Conservation (phyloP, 768 basidiomycete genomes). For the Filobasidium floriforme region DNA sequence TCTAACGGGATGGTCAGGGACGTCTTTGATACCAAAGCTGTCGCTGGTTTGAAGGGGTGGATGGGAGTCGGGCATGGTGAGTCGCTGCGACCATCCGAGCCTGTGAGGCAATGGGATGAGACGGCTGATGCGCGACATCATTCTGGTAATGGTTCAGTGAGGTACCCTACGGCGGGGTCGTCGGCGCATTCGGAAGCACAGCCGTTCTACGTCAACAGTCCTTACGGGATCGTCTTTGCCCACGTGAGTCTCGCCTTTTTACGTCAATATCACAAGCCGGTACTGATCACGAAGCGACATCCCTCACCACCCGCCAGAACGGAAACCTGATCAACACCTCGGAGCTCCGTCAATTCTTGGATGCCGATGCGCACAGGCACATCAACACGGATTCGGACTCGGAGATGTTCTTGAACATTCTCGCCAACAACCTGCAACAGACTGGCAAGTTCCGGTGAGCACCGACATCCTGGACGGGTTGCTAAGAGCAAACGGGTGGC, state of each 20-base stretch:
- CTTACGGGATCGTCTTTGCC: constrained; percentile 95
- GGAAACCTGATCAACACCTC: constrained; percentile 94
- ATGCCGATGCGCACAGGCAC: constrained; percentile 90
- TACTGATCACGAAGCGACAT: background rate
- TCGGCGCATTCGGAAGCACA: constrained; percentile 96
- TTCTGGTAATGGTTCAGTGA: constrained; percentile 54
- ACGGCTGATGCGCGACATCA: background rate
- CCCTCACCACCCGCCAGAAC: constrained; percentile 56
- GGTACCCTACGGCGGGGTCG: constrained; percentile 96
- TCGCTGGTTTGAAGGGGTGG: constrained; percentile 71
- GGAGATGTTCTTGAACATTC: constrained; percentile 91
- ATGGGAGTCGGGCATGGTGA: constrained; percentile 98
- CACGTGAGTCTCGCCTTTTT: constrained; percentile 58
- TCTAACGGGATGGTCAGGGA: constrained; percentile 99
- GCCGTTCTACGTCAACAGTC: constrained; percentile 99
- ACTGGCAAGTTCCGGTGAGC: constrained; percentile 83
- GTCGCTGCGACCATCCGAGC: constrained; percentile 23
- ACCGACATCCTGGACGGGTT: background rate
- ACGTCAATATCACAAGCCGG: background rate
- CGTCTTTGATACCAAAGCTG: constrained; percentile 73
- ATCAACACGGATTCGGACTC: constrained; percentile 99
- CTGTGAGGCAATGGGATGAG: background rate
- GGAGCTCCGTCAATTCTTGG: constrained; percentile 82
- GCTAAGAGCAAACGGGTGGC: background rate
- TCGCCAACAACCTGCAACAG: constrained; percentile 94